Evolutionary conservation across 2,329 filamentous ascomycete species (phyloP).

Genomic region (Diaporthe citrichinensis): DNA sequence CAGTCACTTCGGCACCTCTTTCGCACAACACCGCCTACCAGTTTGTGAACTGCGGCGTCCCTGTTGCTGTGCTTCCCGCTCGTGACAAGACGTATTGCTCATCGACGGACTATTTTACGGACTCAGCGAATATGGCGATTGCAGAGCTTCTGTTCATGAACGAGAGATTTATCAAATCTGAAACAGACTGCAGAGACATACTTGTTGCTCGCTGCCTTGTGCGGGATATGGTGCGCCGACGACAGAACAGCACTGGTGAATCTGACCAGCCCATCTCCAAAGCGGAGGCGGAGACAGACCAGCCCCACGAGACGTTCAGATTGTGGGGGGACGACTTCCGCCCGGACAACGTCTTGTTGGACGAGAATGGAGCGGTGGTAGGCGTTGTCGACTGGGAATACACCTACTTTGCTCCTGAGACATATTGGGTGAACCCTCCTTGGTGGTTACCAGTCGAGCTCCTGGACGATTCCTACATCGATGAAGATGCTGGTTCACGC

Average conservation of each 20-base stretch:
- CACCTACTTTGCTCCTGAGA: constrained; percentile 21
- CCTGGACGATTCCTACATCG: not conserved
- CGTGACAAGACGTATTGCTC: not conserved
- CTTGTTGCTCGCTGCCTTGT: constrained; percentile 53
- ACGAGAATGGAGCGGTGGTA: constrained; percentile 19
- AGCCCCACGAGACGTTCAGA: constrained; percentile 2
- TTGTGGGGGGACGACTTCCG: constrained; percentile 29
- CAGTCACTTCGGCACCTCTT: constrained; percentile 50
- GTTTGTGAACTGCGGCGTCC: not conserved
- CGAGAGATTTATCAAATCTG: constrained; percentile 53
- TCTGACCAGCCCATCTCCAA: constrained; percentile 39
- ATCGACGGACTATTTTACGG: not conserved
- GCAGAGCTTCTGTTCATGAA: constrained; percentile 53
- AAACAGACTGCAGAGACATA: constrained; percentile 50
- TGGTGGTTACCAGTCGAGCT: not conserved
- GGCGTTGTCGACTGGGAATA: constrained; percentile 30
- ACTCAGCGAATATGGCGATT: constrained; percentile 52
- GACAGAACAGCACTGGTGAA: constrained; percentile 31
- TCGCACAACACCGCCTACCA: constrained; percentile 1
- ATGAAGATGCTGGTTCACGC: not conserved
- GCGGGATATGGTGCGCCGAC: constrained; percentile 34
- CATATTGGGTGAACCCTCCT: constrained; percentile 3
- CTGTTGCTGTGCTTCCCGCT: not conserved
- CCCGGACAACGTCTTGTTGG: constrained; percentile 14
- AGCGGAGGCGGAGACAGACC: not conserved